Evolutionary conservation across 1,284 basidiomycete species (phyloP).

Genomic region (Puccinia sorghi): DNA sequence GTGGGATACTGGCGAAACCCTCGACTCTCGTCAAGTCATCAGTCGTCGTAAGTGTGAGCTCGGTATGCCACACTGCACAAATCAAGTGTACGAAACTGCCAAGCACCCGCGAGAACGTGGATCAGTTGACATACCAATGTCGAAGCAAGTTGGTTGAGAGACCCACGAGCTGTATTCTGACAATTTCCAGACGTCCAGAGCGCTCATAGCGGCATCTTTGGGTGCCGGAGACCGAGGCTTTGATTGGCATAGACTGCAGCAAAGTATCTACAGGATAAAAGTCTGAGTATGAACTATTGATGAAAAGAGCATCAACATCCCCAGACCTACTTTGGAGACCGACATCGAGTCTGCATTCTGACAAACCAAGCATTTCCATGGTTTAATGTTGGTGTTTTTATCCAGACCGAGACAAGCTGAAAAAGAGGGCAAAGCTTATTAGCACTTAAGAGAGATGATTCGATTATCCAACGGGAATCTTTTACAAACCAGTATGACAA

Average conservation of each 20-base stretch:
- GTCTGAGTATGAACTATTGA: not conserved
- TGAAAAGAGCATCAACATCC: not conserved
- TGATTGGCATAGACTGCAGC: constrained; percentile 46
- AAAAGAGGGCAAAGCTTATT: not conserved
- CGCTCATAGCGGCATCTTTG: constrained; percentile 23
- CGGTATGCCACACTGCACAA: constrained; percentile 48
- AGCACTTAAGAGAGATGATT: not conserved
- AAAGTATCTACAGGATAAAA: constrained; percentile 24
- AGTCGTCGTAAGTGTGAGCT: constrained; percentile 38
- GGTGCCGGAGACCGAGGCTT: constrained; percentile 12
- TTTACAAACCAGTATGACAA: constrained; percentile 39
- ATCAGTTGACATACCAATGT: constrained; percentile 1
- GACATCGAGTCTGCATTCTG: constrained; percentile 38
- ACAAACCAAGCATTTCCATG: constrained; percentile 44
- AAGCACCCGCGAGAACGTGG: not conserved
- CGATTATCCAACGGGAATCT: not conserved
- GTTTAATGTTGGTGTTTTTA: not conserved
- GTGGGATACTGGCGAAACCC: constrained; percentile 45
- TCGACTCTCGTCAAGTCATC: constrained; percentile 35
- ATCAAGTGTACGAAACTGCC: constrained; percentile 44
- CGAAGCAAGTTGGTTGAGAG: not conserved
- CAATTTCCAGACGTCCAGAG: constrained; percentile 47
- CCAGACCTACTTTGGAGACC: constrained; percentile 30
- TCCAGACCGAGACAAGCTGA: constrained; percentile 42
- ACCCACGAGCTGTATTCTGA: constrained; percentile 48